Evolutionary conservation across 1,284 basidiomycete genomes (phyloP).

Genomic region (Heliocybe sulcata): DNA sequence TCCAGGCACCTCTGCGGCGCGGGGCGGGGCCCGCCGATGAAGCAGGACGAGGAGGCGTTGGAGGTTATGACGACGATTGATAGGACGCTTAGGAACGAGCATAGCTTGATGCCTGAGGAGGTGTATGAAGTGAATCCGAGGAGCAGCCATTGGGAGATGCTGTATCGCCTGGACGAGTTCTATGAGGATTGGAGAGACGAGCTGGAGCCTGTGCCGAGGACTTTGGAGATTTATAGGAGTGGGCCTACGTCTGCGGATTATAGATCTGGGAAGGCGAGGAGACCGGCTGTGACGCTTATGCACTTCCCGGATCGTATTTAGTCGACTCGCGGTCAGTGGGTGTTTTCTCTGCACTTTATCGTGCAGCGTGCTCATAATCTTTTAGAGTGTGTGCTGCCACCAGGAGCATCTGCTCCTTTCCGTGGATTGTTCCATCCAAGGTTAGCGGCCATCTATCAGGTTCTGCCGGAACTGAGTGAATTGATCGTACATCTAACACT

Average conservation of each 20-base stretch:
- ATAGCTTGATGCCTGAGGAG: not conserved
- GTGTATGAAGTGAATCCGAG: not conserved
- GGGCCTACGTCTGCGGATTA: not conserved
- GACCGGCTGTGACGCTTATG: not conserved
- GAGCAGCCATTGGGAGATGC: not conserved
- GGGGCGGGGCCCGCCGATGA: not conserved
- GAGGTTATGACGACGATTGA: not conserved
- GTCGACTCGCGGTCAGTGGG: no score
- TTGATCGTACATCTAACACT: no score
- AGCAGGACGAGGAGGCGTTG: not conserved
- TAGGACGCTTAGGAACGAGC: not conserved
- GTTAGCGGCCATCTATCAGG: no score
- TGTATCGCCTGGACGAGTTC: not conserved
- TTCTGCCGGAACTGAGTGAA: no score
- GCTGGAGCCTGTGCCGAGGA: not conserved
- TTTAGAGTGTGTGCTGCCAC: no score
- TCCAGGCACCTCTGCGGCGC: not conserved
- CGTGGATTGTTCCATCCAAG: no score
- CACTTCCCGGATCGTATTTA: not conserved
- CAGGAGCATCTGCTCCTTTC: no score
- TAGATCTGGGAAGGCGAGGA: not conserved
- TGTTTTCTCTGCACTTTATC: no score
- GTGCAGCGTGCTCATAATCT: no score
- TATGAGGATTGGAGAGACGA: not conserved
- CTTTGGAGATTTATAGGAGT: not conserved